phyloP scores from a whole-genome alignment of 2,329 filamentous ascomycete genomes.

The Scortechinia acanthostroma region DNA sequence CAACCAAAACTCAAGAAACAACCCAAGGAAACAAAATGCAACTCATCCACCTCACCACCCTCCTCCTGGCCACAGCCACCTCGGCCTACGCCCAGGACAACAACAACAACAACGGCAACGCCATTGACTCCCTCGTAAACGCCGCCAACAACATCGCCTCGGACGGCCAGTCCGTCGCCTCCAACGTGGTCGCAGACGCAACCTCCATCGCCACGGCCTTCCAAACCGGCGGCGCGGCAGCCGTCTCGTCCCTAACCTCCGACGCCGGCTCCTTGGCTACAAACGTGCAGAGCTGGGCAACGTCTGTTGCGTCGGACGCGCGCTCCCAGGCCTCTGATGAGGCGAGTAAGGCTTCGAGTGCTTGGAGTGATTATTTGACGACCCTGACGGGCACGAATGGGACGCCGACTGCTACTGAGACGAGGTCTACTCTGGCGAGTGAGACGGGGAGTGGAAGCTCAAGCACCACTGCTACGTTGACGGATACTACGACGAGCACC shows the following conservation, averaged over 20 bases:
- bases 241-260: neutral
- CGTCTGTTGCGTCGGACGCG: neutral
- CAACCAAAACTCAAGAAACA: too few relatives aligned
- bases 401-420: neutral
- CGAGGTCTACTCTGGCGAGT: neutral
- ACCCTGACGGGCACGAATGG: neutral
- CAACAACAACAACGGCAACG: neutral
- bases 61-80: neutral
- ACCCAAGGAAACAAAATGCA: neutral
- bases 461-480: neutral
- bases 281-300: neutral
- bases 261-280: neutral
- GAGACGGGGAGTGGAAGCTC: neutral
- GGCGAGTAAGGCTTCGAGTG: neutral
- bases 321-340: neutral
- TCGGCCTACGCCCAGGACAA: neutral
- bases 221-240: neutral
- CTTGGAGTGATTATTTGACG: neutral
- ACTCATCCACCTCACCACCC: neutral
- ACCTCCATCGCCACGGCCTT: neutral
- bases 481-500: too few relatives aligned
- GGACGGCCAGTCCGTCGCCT: neutral
- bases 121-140: neutral
- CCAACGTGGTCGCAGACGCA: too few relatives aligned
- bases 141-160: neutral